These are phyloP conservation scores for Fusarium sp. DNA, from an alignment of 2,329 filamentous ascomycete genomes.

Conservation along the genomic window DNA sequence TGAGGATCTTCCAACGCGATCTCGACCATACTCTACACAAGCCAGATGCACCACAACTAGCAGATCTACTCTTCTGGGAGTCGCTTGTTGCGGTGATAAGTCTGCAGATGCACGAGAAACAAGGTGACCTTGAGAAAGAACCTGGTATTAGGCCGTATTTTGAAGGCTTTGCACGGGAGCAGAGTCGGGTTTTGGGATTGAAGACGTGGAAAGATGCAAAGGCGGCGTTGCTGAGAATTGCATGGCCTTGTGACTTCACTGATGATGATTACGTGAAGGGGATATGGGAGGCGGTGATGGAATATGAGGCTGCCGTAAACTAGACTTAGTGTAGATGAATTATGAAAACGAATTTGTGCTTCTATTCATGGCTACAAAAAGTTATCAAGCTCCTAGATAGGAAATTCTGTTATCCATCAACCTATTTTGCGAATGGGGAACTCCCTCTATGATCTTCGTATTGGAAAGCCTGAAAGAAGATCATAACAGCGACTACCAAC, in stretches of 20 bases:
- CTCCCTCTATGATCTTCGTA: too few relatives aligned
- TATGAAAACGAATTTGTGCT: too few relatives aligned
- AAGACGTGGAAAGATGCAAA: slow-evolving; percentile 10
- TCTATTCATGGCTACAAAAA: too few relatives aligned
- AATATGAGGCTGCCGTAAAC: not conserved
- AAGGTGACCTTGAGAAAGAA: not conserved
- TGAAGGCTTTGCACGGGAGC: not conserved
- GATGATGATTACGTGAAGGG: not conserved
- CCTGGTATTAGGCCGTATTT: not conserved
- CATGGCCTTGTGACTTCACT: not conserved
- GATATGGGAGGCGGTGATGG: not conserved
- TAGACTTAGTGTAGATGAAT: too few relatives aligned
- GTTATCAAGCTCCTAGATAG: too few relatives aligned
- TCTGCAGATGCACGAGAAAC: not conserved
- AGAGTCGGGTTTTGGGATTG: not conserved
- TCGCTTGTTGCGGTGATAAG: slow-evolving; percentile 6
- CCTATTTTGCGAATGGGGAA: too few relatives aligned
- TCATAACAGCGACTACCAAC: too few relatives aligned
- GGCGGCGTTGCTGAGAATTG: not conserved
- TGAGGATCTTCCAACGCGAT: slow-evolving; percentile 12
- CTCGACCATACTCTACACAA: not conserved
- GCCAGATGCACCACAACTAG: not conserved
- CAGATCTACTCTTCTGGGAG: slow-evolving; percentile 7
- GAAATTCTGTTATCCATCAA: too few relatives aligned
- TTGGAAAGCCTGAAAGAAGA: too few relatives aligned